These are phyloP conservation scores for Chaetomium fimeti DNA, from an alignment of 495 filamentous ascomycete genomes.

Conservation along the genomic window DNA sequence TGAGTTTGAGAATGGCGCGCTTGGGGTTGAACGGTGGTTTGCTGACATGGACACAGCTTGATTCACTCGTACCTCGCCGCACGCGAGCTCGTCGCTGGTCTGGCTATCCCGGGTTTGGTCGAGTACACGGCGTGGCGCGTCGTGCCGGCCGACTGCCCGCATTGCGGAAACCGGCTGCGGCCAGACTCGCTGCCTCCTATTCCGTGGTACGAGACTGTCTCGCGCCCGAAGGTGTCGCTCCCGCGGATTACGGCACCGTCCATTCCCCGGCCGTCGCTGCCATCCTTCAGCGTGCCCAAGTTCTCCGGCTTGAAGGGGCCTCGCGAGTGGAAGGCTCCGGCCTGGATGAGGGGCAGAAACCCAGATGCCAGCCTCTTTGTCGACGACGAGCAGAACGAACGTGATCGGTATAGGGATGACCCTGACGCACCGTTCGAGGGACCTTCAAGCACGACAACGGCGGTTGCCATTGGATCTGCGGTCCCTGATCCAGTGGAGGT, in stretches of 20 bases:
- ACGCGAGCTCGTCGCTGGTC: conserved; percentile 40
- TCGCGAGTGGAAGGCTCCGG: conserved; percentile 34
- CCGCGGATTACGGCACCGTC: conserved; percentile 21
- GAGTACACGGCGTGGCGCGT: conserved; percentile 41
- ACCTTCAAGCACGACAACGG: conserved; percentile 7
- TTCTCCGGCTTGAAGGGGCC: conserved; percentile 21
- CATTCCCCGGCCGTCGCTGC: conserved; percentile 8
- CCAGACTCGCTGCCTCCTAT: conserved; percentile 34
- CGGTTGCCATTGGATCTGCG: conserved; percentile 11
- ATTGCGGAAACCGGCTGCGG: conserved; percentile 41
- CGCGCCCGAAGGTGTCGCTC: conserved; percentile 25
- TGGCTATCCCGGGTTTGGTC: conserved; percentile 39
- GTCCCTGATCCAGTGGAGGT: conserved; percentile 21
- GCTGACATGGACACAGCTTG: conserved; percentile 25
- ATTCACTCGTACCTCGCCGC: conserved; percentile 43
- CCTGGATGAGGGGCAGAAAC: conserved; percentile 30
- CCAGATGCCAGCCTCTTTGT: conserved; percentile 34
- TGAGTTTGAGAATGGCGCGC: conserved; percentile 22
- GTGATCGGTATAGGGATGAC: conserved; percentile 30
- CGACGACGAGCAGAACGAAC: conserved; percentile 27
- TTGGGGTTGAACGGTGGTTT: background rate
- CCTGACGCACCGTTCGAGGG: conserved; percentile 12
- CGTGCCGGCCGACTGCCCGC: conserved; percentile 42
- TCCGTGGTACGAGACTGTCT: conserved; percentile 41
- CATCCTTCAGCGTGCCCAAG: conserved; percentile 15